Evolutionary conservation across 2,329 filamentous ascomycete species (phyloP), one percentile per base, ranked within the genome.

Genomic region (Cytospora schulzeri): DNA sequence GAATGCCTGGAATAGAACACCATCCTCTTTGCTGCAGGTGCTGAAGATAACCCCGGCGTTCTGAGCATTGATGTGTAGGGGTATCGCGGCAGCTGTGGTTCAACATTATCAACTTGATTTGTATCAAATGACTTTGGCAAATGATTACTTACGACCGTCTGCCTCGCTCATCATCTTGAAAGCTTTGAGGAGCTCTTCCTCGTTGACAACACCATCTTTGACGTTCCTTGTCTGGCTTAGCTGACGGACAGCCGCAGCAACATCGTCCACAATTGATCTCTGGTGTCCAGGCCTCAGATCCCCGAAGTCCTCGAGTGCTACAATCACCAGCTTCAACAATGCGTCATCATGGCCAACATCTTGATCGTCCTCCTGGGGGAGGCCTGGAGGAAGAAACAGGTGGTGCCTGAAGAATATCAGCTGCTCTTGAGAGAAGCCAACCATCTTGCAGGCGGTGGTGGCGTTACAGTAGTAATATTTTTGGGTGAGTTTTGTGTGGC

Each of bases 1-100:
- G 50, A 78, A 78, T 0, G 71, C 57, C 35, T 78, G 73, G 33
- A 78, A 68, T 1, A 68, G 26, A 15, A 76, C 59, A 4, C 57
- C 57, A 4, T 67, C n/a, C 2, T 35, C 33, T 4, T 45, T 33
- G 22, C 61, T 71, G 33, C 7, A 35, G 33, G 33, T 35, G 26
- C 64, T 68, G 33, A 77, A 68, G 1, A 79, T 24, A 0, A 79
- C 29, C 1, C 71, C 77, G 0, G 75, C 74, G 58, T 79, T 79
- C 62, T 79, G 77, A 1, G 64, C 68, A 5, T 57, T 41, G n/a
- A 78, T 59, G 38, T 75, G 65, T 7, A 77, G 59, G 0, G 72
- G 69, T n/a, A 75, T 60, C 5, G 26, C 7, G n/a, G 8, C 45
- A 48, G 45, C 45, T 48, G n/a, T 14, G n/a, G 9, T 22, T 24